Evolutionary conservation across 352 stramenopile species (phyloP).

Genomic region (Blastocystis sp.): DNA sequence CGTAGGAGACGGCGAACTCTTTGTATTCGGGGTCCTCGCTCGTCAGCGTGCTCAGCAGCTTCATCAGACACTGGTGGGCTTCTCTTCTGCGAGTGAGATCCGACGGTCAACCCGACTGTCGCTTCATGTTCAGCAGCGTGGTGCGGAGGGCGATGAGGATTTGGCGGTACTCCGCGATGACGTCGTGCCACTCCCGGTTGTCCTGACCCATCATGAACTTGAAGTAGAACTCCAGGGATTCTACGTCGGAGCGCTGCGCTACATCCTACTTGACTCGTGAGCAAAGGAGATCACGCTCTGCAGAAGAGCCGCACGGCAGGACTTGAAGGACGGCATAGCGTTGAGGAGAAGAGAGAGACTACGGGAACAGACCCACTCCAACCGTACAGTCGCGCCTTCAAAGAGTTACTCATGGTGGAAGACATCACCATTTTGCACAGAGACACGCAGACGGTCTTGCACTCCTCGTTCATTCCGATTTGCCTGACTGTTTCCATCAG

Average conservation of each 20-base stretch:
- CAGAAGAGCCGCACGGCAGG: conserved; percentile 16
- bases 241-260: not conserved
- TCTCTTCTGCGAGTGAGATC: not conserved
- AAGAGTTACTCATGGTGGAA: not conserved
- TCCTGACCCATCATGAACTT: conserved; percentile 35
- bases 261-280: conserved; percentile 32
- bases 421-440: conserved; percentile 30
- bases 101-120: not conserved
- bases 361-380: not conserved
- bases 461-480: conserved; percentile 9
- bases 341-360: conserved; percentile 53
- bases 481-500: conserved; percentile 38
- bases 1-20: not conserved
- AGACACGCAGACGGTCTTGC: not conserved
- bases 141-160: not conserved
- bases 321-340: conserved; percentile 44
- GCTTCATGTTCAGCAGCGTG: not conserved
- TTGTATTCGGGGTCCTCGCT: not conserved
- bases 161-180: conserved; percentile 16
- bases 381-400: conserved; percentile 3
- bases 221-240: conserved; percentile 38
- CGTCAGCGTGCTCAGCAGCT: conserved; percentile 35
- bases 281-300: conserved; percentile 33
- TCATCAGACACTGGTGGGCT: conserved; percentile 17
- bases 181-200: conserved; percentile 22